Evolutionary conservation across 1,139 yeast species (phyloP).

Genomic region (Saccharomyces pastorianus): DNA sequence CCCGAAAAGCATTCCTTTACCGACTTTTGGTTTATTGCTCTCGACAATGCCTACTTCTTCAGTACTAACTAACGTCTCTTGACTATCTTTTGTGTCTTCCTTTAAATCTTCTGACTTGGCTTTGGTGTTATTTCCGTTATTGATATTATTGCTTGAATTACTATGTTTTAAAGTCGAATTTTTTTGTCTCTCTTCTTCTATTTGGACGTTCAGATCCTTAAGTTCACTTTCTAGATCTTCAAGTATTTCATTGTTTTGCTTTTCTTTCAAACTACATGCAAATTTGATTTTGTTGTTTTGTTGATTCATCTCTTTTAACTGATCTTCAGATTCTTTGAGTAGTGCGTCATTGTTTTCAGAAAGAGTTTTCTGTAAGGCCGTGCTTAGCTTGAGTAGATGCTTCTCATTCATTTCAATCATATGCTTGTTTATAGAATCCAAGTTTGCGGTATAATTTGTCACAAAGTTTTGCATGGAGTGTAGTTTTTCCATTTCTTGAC

Average conservation of each 20-base stretch:
- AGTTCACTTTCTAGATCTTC: conserved; percentile 22
- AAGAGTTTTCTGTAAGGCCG: conserved; percentile 16
- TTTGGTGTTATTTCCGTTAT: conserved; percentile 1
- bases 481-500: conserved; percentile 39
- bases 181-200: conserved; percentile 28
- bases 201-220: conserved; percentile 26
- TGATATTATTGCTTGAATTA: conserved; percentile 4
- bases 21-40: conserved; percentile 6
- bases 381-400: conserved; percentile 18
- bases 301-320: conserved; percentile 21
- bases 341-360: conserved; percentile 22
- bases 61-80: background rate
- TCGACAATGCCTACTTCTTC: conserved; percentile 5
- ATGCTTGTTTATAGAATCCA: conserved; percentile 19
- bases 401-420: conserved; percentile 22
- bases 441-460: conserved; percentile 30
- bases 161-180: conserved; percentile 17
- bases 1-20: conserved; percentile 11
- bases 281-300: conserved; percentile 20
- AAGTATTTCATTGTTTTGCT: conserved; percentile 17
- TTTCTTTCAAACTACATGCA: conserved; percentile 10
- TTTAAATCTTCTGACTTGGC: conserved; percentile 2
- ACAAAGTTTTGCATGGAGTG: conserved; percentile 36
- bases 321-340: conserved; percentile 17
- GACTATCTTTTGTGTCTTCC: conserved; percentile 3